Conservation (phyloP, 495 filamentous ascomycete genomes). For the Monascus purpureus region DNA sequence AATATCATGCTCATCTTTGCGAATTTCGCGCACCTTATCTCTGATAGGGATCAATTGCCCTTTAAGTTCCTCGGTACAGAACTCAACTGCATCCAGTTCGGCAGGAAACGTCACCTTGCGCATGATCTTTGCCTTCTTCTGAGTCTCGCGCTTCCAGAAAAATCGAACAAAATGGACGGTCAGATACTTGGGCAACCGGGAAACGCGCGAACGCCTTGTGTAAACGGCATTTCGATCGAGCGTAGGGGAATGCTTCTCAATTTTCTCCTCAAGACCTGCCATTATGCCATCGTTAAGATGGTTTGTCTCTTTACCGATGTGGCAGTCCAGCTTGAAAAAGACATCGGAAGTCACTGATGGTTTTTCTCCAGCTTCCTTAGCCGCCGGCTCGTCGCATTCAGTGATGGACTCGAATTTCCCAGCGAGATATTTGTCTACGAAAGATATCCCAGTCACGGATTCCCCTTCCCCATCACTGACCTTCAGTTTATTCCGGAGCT, state of each 20-base stretch:
- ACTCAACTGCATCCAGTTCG: constrained; percentile 87
- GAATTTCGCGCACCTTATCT: constrained; percentile 88
- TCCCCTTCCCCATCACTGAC: constrained; percentile 39
- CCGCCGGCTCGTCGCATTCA: constrained; percentile 70
- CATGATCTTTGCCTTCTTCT: constrained; percentile 99
- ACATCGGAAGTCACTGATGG: constrained; percentile 49
- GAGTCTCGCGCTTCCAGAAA: constrained; percentile 85
- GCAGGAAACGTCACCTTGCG: constrained; percentile 91
- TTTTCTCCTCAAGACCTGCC: constrained; percentile 68
- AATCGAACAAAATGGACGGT: constrained; percentile 97
- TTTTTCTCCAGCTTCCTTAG: constrained; percentile 62
- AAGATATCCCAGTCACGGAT: constrained; percentile 42
- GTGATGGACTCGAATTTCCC: constrained; percentile 64
- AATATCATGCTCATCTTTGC: constrained; percentile 86
- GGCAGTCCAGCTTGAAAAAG: constrained; percentile 91
- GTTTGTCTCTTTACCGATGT: constrained; percentile 75
- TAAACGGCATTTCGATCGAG: constrained; percentile 71
- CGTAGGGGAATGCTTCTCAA: constrained; percentile 72
- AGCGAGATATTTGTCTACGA: constrained; percentile 80
- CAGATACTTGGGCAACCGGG: constrained; percentile 83
- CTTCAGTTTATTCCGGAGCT: constrained; percentile 68
- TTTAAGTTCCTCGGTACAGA: constrained; percentile 80
- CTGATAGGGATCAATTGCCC: constrained; percentile 75
- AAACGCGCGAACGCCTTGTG: constrained; percentile 78
- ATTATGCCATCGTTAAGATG: constrained; percentile 79